These are phyloP conservation scores for Dissophora globulifera DNA, from an alignment of 192 early-diverging fungal species.

Conservation along the genomic window DNA sequence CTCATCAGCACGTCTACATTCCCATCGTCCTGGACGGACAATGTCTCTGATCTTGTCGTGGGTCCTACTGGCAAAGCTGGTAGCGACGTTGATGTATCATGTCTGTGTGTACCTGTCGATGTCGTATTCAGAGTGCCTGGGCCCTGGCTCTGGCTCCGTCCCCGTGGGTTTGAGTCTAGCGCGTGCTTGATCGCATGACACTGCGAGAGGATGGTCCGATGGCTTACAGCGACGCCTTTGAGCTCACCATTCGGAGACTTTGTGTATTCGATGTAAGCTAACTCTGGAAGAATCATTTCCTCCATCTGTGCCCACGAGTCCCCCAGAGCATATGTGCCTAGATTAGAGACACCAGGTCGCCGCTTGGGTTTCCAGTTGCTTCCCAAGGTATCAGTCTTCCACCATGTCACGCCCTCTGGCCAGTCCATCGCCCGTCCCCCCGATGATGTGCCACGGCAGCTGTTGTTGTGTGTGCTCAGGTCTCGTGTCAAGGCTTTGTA, in stretches of 20 bases:
- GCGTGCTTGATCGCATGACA: conserved; percentile 50
- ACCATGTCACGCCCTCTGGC: conserved; percentile 74
- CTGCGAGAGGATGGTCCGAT: conserved; percentile 76
- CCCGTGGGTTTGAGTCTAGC: conserved; percentile 13
- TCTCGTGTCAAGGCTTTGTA: conserved; percentile 73
- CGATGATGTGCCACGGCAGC: neutral
- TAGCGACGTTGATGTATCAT: too few species aligned
- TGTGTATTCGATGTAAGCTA: conserved; percentile 87
- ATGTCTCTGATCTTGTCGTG: neutral
- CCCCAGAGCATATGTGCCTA: too few species aligned
- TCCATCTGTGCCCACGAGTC: conserved; percentile 21
- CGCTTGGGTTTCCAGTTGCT: conserved; percentile 36
- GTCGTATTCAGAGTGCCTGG: too few species aligned
- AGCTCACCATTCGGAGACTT: conserved; percentile 83
- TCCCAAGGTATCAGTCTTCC: conserved; percentile 80
- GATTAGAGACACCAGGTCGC: too few species aligned
- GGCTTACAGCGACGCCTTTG: conserved; percentile 82
- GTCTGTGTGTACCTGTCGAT: too few species aligned
- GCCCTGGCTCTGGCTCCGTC: neutral
- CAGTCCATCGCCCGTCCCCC: conserved; percentile 60
- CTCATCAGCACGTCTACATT: conserved; percentile 68
- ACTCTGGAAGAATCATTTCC: conserved; percentile 54
- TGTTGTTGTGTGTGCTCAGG: conserved; percentile 55
- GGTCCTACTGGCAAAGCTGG: conserved; percentile 2
- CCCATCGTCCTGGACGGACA: too few species aligned